These are phyloP conservation scores for Fusarium oxysporum DNA, from an alignment of 2,329 filamentous ascomycete species.

Conservation along the genomic window DNA sequence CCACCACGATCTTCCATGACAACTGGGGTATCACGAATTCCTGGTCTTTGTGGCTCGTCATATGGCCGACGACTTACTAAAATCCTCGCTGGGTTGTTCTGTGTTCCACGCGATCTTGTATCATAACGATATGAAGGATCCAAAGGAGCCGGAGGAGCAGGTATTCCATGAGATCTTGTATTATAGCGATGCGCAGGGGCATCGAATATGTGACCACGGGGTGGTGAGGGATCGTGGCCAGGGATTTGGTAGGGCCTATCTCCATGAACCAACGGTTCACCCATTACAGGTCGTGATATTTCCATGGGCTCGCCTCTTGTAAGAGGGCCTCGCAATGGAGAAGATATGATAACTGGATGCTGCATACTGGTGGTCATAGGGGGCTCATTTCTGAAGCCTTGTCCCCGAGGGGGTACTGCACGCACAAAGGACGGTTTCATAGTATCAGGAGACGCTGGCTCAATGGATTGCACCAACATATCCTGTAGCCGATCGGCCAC, in stretches of 20 bases:
- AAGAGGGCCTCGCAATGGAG: constrained; percentile 31
- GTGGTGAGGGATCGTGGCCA: constrained; percentile 21
- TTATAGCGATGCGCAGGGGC: constrained; percentile 23
- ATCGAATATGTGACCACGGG: constrained; percentile 14
- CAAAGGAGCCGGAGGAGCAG: not conserved
- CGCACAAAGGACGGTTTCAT: constrained; percentile 53
- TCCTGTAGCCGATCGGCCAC: constrained; percentile 51
- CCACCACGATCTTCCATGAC: constrained; percentile 56
- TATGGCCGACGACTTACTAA: constrained; percentile 46
- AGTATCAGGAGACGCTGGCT: constrained; percentile 54
- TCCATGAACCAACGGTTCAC: constrained; percentile 21
- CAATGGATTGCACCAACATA: constrained; percentile 60
- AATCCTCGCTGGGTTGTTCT: constrained; percentile 28
- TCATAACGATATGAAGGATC: constrained; percentile 14
- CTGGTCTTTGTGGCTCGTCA: constrained; percentile 48
- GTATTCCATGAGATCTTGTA: constrained; percentile 7
- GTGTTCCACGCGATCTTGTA: constrained; percentile 29
- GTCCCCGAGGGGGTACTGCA: constrained; percentile 46
- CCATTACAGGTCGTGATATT: constrained; percentile 24
- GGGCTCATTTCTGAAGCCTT: constrained; percentile 38
- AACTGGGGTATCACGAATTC: constrained; percentile 49
- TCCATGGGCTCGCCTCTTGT: constrained; percentile 34
- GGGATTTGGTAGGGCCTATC: constrained; percentile 21
- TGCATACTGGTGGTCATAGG: constrained; percentile 35
- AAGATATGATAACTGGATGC: constrained; percentile 34